Percentiles rank a stretch among this genome's conserved stretches.
These are phyloP conservation scores for Cercospora berteroae DNA, from an alignment of 2,329 filamentous ascomycete species.

Conservation along the genomic window DNA sequence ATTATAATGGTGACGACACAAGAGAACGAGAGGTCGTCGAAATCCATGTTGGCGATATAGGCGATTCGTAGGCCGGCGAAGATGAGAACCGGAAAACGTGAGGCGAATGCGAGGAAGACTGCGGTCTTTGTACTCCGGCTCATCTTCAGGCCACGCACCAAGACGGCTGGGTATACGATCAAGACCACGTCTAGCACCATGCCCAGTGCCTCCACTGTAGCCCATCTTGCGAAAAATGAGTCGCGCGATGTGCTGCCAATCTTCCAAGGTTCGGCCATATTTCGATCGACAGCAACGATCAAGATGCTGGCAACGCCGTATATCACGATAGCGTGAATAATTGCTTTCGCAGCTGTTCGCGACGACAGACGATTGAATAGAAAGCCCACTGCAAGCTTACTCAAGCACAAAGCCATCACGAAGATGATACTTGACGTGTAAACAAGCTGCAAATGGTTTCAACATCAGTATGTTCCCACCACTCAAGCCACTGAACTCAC, in stretches of 20 bases:
- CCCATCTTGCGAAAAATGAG: slow-evolving; percentile 8
- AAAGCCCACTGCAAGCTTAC: slow-evolving; percentile 21
- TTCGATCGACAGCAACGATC: not conserved
- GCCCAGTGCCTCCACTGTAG: slow-evolving; percentile 8
- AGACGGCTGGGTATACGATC: slow-evolving; percentile 8
- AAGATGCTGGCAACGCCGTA: slow-evolving; percentile 6
- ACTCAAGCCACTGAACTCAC: not conserved
- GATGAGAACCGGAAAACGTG: slow-evolving; percentile 17
- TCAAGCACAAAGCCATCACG: slow-evolving; percentile 17
- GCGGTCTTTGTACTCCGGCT: slow-evolving; percentile 16
- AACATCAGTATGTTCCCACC: not conserved
- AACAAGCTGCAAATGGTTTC: slow-evolving; percentile 11
- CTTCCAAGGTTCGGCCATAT: slow-evolving; percentile 3
- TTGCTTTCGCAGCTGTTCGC: slow-evolving; percentile 4
- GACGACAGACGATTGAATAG: slow-evolving; percentile 22
- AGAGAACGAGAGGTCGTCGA: slow-evolving; percentile 18
- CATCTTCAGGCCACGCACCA: slow-evolving; percentile 24
- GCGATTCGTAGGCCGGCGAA: slow-evolving; percentile 19
- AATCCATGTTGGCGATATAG: slow-evolving; percentile 6
- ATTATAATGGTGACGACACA: slow-evolving; percentile 16
- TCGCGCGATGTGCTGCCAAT: slow-evolving; percentile 1
- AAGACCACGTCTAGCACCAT: slow-evolving; percentile 15
- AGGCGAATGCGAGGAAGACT: slow-evolving; percentile 21
- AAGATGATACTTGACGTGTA: slow-evolving; percentile 23
- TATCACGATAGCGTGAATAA: not conserved